These are phyloP conservation scores for Excoecaria cochinchinensis DNA, from an alignment of 345 rosid genomes.

Conservation along the genomic window DNA sequence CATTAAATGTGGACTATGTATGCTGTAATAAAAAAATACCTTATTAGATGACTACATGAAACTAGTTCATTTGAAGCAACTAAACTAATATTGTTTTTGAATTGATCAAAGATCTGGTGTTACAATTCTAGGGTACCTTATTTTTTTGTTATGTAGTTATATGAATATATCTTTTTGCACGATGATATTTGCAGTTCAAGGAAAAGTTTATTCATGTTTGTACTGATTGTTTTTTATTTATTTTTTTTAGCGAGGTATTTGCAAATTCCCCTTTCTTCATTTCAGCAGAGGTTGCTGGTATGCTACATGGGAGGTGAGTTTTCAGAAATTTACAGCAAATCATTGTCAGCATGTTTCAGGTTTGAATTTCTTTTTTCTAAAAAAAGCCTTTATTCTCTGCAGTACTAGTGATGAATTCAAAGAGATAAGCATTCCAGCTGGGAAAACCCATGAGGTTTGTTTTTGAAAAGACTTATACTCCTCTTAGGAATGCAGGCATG, in stretches of 20 bases:
- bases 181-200: background rate
- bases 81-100: background rate
- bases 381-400: conserved; percentile 12
- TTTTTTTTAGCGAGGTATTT: conserved; percentile 68
- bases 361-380: conserved; percentile 17
- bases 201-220: background rate
- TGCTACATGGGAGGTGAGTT: conserved; percentile 57
- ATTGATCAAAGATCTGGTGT: background rate
- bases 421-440: conserved; percentile 76
- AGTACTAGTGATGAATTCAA: conserved; percentile 85
- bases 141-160: background rate
- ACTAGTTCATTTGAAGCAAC: background rate
- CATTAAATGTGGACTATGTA: background rate
- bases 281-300: conserved; percentile 80
- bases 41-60: background rate
- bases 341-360: conserved; percentile 12
- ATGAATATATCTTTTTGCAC: background rate
- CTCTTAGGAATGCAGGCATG: background rate
- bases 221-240: conserved; percentile 23
- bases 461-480: background rate
- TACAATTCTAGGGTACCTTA: background rate
- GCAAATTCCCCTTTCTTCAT: conserved; percentile 92
- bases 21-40: background rate
- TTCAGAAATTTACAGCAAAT: conserved; percentile 20
- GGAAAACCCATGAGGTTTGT: conserved; percentile 77